phyloP scores from a whole-genome alignment of 805 yeast genomes.

The Metschnikowia hibisci region DNA sequence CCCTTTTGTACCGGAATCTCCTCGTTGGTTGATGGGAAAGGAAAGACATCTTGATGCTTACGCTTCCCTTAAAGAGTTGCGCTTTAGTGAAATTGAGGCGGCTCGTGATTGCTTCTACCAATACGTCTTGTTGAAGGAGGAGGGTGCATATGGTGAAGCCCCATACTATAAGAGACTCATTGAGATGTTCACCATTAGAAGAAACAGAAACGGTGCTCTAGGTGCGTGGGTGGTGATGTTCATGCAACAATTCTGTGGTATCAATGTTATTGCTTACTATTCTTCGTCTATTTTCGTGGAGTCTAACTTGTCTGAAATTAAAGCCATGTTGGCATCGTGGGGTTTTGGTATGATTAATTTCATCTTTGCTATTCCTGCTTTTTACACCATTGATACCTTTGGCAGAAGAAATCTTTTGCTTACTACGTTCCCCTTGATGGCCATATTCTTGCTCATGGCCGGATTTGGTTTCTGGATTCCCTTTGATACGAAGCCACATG shows the following conservation, averaged over 20 bases:
- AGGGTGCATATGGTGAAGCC: constrained; percentile 45
- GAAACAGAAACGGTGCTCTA: constrained; percentile 78
- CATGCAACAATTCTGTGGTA: constrained; percentile 90
- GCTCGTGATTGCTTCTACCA: constrained; percentile 65
- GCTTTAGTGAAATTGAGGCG: constrained; percentile 49
- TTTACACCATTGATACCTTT: constrained; percentile 70
- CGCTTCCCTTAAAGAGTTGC: constrained; percentile 43
- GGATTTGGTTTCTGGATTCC: constrained; percentile 74
- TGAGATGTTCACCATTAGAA: constrained; percentile 65
- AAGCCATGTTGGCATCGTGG: constrained; percentile 74
- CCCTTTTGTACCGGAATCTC: constrained; percentile 62
- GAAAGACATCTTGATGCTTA: constrained; percentile 48
- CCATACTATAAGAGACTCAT: constrained; percentile 45
- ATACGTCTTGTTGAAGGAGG: constrained; percentile 56
- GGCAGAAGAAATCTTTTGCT: constrained; percentile 66
- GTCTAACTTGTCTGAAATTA: constrained; percentile 58
- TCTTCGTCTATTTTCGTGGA: constrained; percentile 71
- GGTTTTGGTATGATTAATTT: constrained; percentile 84
- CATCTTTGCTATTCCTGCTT: constrained; percentile 78
- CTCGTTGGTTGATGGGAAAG: constrained; percentile 63
- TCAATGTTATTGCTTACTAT: constrained; percentile 83
- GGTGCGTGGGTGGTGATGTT: constrained; percentile 83
- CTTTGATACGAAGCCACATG: constrained; percentile 36
- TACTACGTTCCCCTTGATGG: constrained; percentile 61
- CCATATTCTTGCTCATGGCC: constrained; percentile 53